phyloP scores from a whole-genome alignment of 2,329 filamentous ascomycete species.

The Polytolypa hystricis region DNA sequence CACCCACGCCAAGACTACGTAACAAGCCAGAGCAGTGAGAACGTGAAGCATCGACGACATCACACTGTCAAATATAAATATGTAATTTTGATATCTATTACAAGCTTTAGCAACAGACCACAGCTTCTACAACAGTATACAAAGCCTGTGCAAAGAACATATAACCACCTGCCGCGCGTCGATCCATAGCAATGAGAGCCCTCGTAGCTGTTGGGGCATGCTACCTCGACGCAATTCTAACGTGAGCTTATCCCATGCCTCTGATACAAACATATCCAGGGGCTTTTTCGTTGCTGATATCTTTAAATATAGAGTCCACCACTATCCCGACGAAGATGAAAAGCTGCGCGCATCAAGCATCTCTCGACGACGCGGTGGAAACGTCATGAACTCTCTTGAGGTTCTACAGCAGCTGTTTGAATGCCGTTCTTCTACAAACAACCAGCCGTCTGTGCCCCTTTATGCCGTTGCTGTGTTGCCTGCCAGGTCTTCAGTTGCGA shows the following conservation, averaged over 20 bases:
- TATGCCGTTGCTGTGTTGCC: slow-evolving; percentile 43
- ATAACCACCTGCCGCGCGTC: too few species aligned
- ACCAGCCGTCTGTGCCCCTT: slow-evolving; percentile 16
- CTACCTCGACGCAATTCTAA: slow-evolving; percentile 58
- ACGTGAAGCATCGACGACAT: too few species aligned
- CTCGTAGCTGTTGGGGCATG: slow-evolving; percentile 54
- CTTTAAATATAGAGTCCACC: slow-evolving; percentile 44
- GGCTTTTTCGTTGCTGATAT: too few species aligned
- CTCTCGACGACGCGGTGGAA: slow-evolving; percentile 55
- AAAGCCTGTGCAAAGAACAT: too few species aligned
- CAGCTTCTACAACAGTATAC: too few species aligned
- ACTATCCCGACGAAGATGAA: slow-evolving; percentile 59
- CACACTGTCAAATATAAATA: too few species aligned
- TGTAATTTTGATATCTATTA: too few species aligned
- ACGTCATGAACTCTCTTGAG: slow-evolving; percentile 60
- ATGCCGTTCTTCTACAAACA: slow-evolving; percentile 4
- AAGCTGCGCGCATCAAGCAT: slow-evolving; percentile 57
- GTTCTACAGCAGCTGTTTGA: slow-evolving; percentile 54
- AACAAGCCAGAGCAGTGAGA: too few species aligned
- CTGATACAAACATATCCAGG: too few species aligned
- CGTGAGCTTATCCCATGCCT: too few species aligned
- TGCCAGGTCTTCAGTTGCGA: slow-evolving; percentile 39
- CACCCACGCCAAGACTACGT: too few species aligned
- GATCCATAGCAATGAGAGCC: slow-evolving; percentile 43
- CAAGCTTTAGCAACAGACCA: too few species aligned